Conservation (phyloP, 225 moss, liverwort and hornwort genomes). For the Climacium dendroides region DNA sequence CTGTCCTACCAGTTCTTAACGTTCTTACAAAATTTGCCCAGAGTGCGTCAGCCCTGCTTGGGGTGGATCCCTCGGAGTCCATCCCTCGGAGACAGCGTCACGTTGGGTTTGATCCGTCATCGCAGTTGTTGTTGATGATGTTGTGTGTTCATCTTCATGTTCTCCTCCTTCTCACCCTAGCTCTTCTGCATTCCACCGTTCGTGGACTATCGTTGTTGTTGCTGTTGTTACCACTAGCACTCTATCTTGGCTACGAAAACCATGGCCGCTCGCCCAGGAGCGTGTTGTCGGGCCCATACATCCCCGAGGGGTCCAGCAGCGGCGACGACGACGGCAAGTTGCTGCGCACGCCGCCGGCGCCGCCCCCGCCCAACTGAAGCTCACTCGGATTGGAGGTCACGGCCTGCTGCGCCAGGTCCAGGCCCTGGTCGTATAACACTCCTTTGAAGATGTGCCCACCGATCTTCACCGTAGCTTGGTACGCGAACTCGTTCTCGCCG, state of each 20-base stretch:
- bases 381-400: conserved; percentile 68
- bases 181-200: neutral
- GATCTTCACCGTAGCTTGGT: conserved; percentile 92
- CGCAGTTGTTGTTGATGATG: neutral
- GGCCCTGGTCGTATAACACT: conserved; percentile 67
- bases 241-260: conserved; percentile 18
- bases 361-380: conserved; percentile 60
- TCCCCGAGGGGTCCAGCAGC: conserved; percentile 76
- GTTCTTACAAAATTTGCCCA: conserved; percentile 55
- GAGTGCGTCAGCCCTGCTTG: conserved; percentile 2
- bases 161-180: neutral
- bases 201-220: neutral
- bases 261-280: conserved; percentile 71
- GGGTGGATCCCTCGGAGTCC: neutral
- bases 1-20: conserved; percentile 35
- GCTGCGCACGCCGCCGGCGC: conserved; percentile 28
- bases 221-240: neutral
- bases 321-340: conserved; percentile 63
- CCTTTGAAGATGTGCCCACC: conserved; percentile 93
- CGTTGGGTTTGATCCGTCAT: conserved; percentile 5
- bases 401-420: conserved; percentile 61
- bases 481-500: conserved; percentile 82
- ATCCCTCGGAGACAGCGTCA: neutral
- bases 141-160: neutral
- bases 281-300: conserved; percentile 71